Base-by-base conservation (phyloP, 164 flowering plant species). In the Chimonanthus praecox region DNA sequence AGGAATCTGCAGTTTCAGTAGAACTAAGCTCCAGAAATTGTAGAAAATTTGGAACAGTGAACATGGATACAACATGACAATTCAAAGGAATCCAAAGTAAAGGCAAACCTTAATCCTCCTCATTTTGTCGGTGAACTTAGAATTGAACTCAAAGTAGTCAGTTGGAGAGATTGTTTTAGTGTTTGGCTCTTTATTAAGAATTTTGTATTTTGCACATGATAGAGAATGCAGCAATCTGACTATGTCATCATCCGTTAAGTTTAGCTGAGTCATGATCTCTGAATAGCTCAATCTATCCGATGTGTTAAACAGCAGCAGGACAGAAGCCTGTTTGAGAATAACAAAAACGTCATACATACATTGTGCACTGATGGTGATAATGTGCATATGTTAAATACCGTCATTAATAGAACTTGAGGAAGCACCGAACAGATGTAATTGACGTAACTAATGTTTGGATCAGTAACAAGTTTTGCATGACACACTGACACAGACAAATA, bases 141-240 rank as follows among this genome's bases (percentile, higher is more conserved):
- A 78, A 80, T 92, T 92, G 78, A 92, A 88, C 72, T 85, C 91
- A 68, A 90, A 90, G 77, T 75, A 49, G 71, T 90, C 97, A 2
- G 89, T 85, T 0, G 85, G 81, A 68, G 93, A 79, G 50, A 92
- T 83, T 3, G 85, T 80, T 78, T 85, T 90, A 9, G 87, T 85
- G 78, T 74, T 85, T 61, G 97, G 92, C 79, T 83, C 90, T 77
- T 92, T 90, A 49, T 49, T 81, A 18, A 92, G 86, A 70, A 88
- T 90, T 83, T 89, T 92, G 72, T 92, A 87, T 78, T 90, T 92
- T 13, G 92, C 97, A 73, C 97, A 92, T 7, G 98, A 89, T 63
- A 94, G 85, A 64, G 98, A 94, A 81, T 94, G 98, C 4, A 92
- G 91, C 61, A 92, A 81, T 73, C 95, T 80, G 67, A 88, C 84